Evolutionary conservation across 192 early-diverging fungal species (phyloP), one percentile per base, ranked within the genome.

Genomic region (Linnemannia zychae): DNA sequence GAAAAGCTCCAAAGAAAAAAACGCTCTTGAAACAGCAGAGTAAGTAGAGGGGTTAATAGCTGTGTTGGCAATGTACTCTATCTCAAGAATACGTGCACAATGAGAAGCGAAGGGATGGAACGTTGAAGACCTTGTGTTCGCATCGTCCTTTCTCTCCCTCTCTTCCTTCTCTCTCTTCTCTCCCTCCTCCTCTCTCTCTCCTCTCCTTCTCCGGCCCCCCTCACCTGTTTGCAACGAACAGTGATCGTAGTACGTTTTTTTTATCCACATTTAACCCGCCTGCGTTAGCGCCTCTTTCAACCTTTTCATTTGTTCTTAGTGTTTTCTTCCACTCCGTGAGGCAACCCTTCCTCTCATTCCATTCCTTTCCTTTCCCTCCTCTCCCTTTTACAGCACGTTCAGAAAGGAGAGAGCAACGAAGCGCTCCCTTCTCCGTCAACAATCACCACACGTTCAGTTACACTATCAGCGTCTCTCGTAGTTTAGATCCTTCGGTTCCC

Each of bases 221-320:
- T 57, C 24, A 22, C 67, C 49, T 15, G 24, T 68, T 69, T 69
- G 18, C 67, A 44, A 48, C 46, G 46, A 44, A 28, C 70, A 72
- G 7, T 46, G 46, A 48, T 46, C 38, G 24, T 22, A 33, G 18
- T 22, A 34, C 31, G 0, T n/a, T 13, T 63, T 31, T 15, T 57
- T 31, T 7, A 63, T 63, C 57, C 11, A 9, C 57, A 63, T 63
- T 63, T 15, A 60, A 63, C 15, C 1, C 24, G 46, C 46, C 40
- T 33, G n/a, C 28, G 5, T 34, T 31, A n/a, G n/a, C 15, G 47
- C 28, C 13, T 71, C 11, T 0, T 63, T 33, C 57, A 7, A n/a
- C n/a, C n/a, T 69, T 67, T 40, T 38, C 16, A 11, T 69, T 69
- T 18, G 57, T 63, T 63, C 57, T 63, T 63, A 28, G 57, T 9